phyloP scores from a whole-genome alignment of 2,329 filamentous ascomycete genomes.

The Fusarium sp. region DNA sequence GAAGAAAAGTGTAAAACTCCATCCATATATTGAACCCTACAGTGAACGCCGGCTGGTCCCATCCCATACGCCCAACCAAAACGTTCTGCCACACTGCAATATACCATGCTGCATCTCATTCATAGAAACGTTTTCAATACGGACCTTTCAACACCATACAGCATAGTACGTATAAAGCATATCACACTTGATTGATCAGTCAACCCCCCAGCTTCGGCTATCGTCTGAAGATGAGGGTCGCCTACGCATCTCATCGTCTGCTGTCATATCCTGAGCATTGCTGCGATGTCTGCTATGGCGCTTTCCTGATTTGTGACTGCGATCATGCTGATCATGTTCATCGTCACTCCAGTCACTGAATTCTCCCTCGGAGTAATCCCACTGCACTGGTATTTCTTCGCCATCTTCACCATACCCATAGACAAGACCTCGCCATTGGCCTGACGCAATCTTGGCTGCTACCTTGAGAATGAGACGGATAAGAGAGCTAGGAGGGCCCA shows the following conservation, averaged over 20 bases:
- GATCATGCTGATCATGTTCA: conserved; percentile 52
- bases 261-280: not conserved
- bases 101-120: not conserved
- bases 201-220: conserved; percentile 45
- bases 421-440: conserved; percentile 72
- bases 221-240: conserved; percentile 40
- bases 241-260: conserved; percentile 20
- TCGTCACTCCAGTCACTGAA: conserved; percentile 69
- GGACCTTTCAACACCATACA: conserved; percentile 1
- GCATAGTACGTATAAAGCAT: not conserved
- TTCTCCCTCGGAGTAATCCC: conserved; percentile 71
- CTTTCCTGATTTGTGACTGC: conserved; percentile 21
- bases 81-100: conserved; percentile 9
- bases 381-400: conserved; percentile 67
- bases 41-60: conserved; percentile 30
- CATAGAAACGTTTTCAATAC: conserved; percentile 15
- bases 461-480: conserved; percentile 84
- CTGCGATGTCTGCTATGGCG: conserved; percentile 28
- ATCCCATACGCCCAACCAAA: conserved; percentile 24
- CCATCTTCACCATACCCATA: conserved; percentile 66
- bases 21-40: conserved; percentile 26
- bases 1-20: conserved; percentile 26
- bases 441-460: conserved; percentile 78
- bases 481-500: conserved; percentile 84
- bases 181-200: conserved; percentile 24